Evolutionary conservation across 352 stramenopile genomes (phyloP).

Genomic region (Peronosclerospora sorghi): DNA sequence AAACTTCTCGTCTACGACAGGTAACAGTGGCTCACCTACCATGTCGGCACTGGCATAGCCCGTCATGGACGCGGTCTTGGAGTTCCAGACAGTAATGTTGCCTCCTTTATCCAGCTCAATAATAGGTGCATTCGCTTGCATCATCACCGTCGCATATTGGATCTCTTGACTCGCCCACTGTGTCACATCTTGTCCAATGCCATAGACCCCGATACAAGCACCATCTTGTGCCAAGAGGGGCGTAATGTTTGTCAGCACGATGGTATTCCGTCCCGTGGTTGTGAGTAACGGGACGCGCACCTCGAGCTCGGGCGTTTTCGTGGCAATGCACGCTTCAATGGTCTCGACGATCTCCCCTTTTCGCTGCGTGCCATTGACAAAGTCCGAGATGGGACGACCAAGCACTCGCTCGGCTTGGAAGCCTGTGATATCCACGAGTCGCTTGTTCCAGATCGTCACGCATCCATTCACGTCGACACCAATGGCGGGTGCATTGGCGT

Average conservation of each 20-base stretch:
- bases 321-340: not conserved
- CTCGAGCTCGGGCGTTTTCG: not conserved
- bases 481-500: slow-evolving; percentile 41
- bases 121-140: slow-evolving; percentile 67
- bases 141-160: slow-evolving; percentile 50
- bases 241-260: slow-evolving; percentile 17
- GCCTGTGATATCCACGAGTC: slow-evolving; percentile 35
- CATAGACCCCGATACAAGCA: slow-evolving; percentile 23
- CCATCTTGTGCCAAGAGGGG: slow-evolving; percentile 14
- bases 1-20: slow-evolving; percentile 40
- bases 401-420: slow-evolving; percentile 17
- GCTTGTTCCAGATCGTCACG: slow-evolving; percentile 63
- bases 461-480: slow-evolving; percentile 26
- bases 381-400: slow-evolving; percentile 25
- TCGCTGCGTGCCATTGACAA: slow-evolving; percentile 10
- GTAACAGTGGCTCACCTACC: slow-evolving; percentile 29
- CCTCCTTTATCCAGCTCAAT: slow-evolving; percentile 66
- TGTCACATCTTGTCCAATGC: slow-evolving; percentile 48
- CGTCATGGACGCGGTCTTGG: slow-evolving; percentile 47
- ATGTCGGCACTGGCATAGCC: slow-evolving; percentile 41
- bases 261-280: slow-evolving; percentile 13
- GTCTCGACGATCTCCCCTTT: slow-evolving; percentile 7
- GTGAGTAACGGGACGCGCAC: not conserved
- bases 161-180: slow-evolving; percentile 27
- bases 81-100: slow-evolving; percentile 56